Evolutionary conservation across 2,329 filamentous ascomycete genomes (phyloP).

Genomic region (Cordyceps farinosa): DNA sequence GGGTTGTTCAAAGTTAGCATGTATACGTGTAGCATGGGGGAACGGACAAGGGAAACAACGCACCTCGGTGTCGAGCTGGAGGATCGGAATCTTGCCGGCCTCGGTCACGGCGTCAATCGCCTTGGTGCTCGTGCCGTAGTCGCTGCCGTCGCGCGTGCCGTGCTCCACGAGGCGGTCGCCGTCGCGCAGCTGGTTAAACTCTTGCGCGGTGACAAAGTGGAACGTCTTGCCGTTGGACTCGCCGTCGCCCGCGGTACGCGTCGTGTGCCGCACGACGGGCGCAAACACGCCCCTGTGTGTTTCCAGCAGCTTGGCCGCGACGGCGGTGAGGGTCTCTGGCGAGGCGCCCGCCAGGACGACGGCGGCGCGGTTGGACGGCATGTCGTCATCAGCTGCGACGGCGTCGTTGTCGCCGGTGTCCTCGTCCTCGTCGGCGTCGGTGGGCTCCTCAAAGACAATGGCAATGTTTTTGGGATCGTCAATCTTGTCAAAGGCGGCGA

Average conservation of each 20-base stretch:
- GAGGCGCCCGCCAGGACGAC: slow-evolving; percentile 67
- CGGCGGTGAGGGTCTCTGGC: slow-evolving; percentile 59
- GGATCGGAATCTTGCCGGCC: slow-evolving; percentile 56
- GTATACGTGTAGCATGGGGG: not conserved
- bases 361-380: slow-evolving; percentile 48
- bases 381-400: slow-evolving; percentile 32
- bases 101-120: slow-evolving; percentile 49
- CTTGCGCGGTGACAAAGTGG: slow-evolving; percentile 53
- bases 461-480: slow-evolving; percentile 74
- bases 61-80: slow-evolving; percentile 53
- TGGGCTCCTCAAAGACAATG: slow-evolving; percentile 50
- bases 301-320: slow-evolving; percentile 61
- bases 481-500: slow-evolving; percentile 80
- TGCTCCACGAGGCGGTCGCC: slow-evolving; percentile 59
- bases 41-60: slow-evolving; percentile 23
- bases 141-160: slow-evolving; percentile 44
- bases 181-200: slow-evolving; percentile 57
- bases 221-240: slow-evolving; percentile 52
- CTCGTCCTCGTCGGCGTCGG: slow-evolving; percentile 36
- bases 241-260: slow-evolving; percentile 44
- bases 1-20: not conserved
- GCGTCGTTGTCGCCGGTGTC: slow-evolving; percentile 34
- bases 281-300: slow-evolving; percentile 64
- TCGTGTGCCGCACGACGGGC: slow-evolving; percentile 53
- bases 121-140: slow-evolving; percentile 56